phyloP scores from a whole-genome alignment of 2,329 filamentous ascomycete species.

The Dothistroma septosporum region DNA sequence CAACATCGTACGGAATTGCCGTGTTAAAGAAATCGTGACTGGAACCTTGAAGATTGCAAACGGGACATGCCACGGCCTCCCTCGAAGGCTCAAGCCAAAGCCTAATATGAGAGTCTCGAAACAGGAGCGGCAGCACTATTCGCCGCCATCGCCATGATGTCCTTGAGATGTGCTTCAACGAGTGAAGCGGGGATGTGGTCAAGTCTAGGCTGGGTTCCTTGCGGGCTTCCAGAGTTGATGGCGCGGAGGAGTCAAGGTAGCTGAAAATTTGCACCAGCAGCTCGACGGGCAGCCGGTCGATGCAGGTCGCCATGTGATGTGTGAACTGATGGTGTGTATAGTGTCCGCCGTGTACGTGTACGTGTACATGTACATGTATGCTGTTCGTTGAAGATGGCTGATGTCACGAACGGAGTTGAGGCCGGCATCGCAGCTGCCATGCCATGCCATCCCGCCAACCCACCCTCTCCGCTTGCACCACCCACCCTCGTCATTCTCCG shows the following conservation, averaged over 20 bases:
- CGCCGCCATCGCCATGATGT: slow-evolving; percentile 54
- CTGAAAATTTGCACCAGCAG: slow-evolving; percentile 55
- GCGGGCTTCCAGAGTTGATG: slow-evolving; percentile 48
- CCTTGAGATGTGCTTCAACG: slow-evolving; percentile 55
- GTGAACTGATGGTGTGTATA: neutral
- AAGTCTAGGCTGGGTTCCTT: slow-evolving; percentile 48
- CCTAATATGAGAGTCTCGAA: slow-evolving; percentile 49
- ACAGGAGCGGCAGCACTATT: slow-evolving; percentile 53
- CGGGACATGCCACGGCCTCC: slow-evolving; percentile 3
- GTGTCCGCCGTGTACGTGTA: too few species aligned
- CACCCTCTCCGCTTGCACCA: neutral
- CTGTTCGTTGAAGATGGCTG: neutral
- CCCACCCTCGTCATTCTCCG: too few species aligned
- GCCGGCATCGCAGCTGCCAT: neutral
- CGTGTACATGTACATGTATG: neutral
- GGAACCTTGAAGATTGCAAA: neutral
- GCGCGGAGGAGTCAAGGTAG: slow-evolving; percentile 50
- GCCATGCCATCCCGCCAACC: neutral
- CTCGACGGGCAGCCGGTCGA: slow-evolving; percentile 55
- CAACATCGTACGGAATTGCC: neutral
- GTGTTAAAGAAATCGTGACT: neutral
- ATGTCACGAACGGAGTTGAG: neutral
- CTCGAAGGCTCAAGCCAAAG: slow-evolving; percentile 5
- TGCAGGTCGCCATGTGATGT: neutral
- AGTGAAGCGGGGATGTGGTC: slow-evolving; percentile 35